Evolutionary conservation across 108 stramenopile species (phyloP).

Genomic region (Conticribra guillardii): DNA sequence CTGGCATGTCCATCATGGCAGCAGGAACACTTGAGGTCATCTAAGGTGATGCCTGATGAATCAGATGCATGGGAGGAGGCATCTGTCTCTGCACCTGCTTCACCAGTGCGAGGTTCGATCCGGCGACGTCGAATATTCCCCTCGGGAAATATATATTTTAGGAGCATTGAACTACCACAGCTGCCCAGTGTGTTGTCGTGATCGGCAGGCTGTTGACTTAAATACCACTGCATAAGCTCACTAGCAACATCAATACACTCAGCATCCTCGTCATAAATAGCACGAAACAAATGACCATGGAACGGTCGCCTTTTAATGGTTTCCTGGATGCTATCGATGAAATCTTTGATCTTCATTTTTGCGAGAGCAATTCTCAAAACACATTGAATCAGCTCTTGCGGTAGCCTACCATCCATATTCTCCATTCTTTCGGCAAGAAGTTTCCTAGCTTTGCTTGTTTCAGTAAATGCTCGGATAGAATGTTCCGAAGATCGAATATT

Average conservation of each 20-base stretch:
- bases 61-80: slow-evolving; percentile 16
- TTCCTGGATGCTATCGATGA: slow-evolving; percentile 53
- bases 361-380: slow-evolving; percentile 54
- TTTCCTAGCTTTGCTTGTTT: slow-evolving; percentile 44
- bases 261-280: slow-evolving; percentile 1
- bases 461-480: slow-evolving; percentile 51
- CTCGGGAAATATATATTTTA: slow-evolving; percentile 45
- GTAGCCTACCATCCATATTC: slow-evolving; percentile 23
- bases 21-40: slow-evolving; percentile 73
- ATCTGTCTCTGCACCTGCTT: slow-evolving; percentile 25
- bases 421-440: slow-evolving; percentile 47
- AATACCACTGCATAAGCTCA: slow-evolving; percentile 47
- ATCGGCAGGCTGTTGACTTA: slow-evolving; percentile 4
- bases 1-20: slow-evolving; percentile 58
- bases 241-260: slow-evolving; percentile 19
- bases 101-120: slow-evolving; percentile 48
- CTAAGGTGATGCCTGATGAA: slow-evolving; percentile 62
- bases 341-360: slow-evolving; percentile 58
- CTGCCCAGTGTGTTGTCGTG: neutral
- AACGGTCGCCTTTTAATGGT: slow-evolving; percentile 21
- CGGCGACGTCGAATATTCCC: slow-evolving; percentile 33
- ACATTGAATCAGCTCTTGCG: slow-evolving; percentile 75
- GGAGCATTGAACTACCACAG: neutral
- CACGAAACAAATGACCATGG: slow-evolving; percentile 1
- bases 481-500: slow-evolving; percentile 44